phyloP scores from a whole-genome alignment of 169 alveolate species.

The Theileria annulata region DNA sequence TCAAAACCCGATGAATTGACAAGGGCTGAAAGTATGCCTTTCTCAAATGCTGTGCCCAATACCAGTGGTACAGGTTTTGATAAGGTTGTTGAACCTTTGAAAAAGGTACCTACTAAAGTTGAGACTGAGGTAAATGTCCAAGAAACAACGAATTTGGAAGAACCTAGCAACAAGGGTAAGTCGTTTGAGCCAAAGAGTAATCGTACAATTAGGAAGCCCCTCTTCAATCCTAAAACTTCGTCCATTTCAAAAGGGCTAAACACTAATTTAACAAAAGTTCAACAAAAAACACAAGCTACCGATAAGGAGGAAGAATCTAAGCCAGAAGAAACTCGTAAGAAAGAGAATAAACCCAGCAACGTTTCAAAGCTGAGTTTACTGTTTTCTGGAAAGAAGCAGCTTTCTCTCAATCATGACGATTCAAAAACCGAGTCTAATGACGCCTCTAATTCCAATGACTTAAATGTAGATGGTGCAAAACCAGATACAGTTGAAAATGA shows the following conservation, averaged over 20 bases:
- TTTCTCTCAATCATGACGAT: too few relatives aligned
- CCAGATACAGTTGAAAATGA: constrained; percentile 7
- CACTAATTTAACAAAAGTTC: neutral
- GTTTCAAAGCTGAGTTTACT: neutral
- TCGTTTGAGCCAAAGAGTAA: constrained; percentile 36
- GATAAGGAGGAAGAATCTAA: neutral
- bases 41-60: neutral
- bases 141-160: constrained; percentile 11
- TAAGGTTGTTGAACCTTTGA: constrained; percentile 6
- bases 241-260: constrained; percentile 27
- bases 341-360: neutral
- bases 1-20: constrained; percentile 35
- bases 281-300: neutral
- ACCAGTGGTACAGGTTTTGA: constrained; percentile 1
- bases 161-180: constrained; percentile 5
- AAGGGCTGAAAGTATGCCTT: neutral
- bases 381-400: neutral
- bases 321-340: constrained; percentile 1
- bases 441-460: neutral
- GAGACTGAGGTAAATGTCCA: constrained; percentile 6
- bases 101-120: neutral
- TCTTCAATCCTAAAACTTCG: constrained; percentile 56
- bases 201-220: constrained; percentile 49
- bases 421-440: too few relatives aligned
- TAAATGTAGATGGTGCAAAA: neutral